phyloP scores from a whole-genome alignment of 345 rosid genomes.

The Triadica sebifera region DNA sequence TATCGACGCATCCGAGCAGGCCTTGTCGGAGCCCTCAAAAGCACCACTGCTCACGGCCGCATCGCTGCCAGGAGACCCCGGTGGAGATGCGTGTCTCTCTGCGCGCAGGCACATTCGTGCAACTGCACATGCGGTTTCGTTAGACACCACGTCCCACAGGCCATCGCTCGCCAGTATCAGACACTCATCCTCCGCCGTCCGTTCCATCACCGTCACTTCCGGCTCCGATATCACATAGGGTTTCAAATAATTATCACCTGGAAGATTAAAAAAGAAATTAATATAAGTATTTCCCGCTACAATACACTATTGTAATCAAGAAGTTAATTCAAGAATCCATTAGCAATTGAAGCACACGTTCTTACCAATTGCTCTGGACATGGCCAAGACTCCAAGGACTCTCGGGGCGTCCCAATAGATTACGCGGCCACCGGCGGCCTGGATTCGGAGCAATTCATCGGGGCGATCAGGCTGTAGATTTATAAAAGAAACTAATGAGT shows the following conservation, averaged over 20 bases:
- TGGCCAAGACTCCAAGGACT: conserved; percentile 79
- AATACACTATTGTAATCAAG: too few relatives aligned
- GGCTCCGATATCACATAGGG: conserved; percentile 86
- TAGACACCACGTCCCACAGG: conserved; percentile 89
- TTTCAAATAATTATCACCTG: conserved; percentile 84
- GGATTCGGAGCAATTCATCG: conserved; percentile 68
- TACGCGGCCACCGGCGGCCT: conserved; percentile 77
- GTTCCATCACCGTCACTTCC: conserved; percentile 62
- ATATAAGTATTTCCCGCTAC: not conserved
- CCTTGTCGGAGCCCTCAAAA: conserved; percentile 48
- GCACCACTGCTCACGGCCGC: conserved; percentile 20
- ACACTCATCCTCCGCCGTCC: conserved; percentile 73
- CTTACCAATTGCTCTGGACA: conserved; percentile 89
- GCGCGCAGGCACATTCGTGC: conserved; percentile 61
- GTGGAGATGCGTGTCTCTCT: conserved; percentile 24
- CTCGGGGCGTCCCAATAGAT: conserved; percentile 89
- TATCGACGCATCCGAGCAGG: conserved; percentile 70
- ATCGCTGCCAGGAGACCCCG: conserved; percentile 24
- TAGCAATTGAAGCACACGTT: not conserved
- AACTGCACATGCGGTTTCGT: conserved; percentile 70
- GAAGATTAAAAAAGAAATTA: not conserved
- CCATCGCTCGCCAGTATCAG: conserved; percentile 83
- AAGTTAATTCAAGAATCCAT: not conserved
- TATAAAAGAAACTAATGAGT: not conserved
- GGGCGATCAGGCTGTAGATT: conserved; percentile 76